phyloP scores from a whole-genome alignment of 192 early-diverging fungal genomes.

The Allomyces macrogynus region DNA sequence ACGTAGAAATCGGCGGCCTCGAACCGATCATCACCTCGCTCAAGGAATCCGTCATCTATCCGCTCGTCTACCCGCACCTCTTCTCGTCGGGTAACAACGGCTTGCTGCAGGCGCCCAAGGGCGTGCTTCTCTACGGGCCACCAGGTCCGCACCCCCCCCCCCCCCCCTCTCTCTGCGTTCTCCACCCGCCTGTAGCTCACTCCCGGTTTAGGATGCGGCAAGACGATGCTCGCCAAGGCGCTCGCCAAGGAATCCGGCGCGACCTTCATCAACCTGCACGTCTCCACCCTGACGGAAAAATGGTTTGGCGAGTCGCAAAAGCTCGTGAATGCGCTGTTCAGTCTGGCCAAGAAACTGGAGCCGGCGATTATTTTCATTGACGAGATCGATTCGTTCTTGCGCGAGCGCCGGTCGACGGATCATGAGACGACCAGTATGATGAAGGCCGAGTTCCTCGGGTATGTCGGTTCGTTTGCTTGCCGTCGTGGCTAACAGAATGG shows the following conservation, averaged over 20 bases:
- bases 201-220: slow-evolving; percentile 52
- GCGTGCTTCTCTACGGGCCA: slow-evolving; percentile 85
- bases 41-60: slow-evolving; percentile 90
- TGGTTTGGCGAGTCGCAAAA: slow-evolving; percentile 97
- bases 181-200: no score
- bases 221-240: slow-evolving; percentile 97
- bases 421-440: slow-evolving; percentile 96
- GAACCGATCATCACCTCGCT: slow-evolving; percentile 78
- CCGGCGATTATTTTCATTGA: slow-evolving; percentile 98
- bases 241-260: slow-evolving; percentile 92
- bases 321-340: slow-evolving; percentile 76
- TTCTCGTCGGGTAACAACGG: slow-evolving; percentile 36
- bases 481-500: neutral
- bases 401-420: slow-evolving; percentile 68
- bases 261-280: slow-evolving; percentile 91
- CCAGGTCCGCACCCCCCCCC: slow-evolving; percentile 21
- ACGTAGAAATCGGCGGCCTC: slow-evolving; percentile 69
- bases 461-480: neutral
- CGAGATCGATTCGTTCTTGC: slow-evolving; percentile 94
- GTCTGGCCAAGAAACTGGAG: slow-evolving; percentile 79
- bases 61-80: slow-evolving; percentile 76
- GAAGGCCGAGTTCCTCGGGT: slow-evolving; percentile 98
- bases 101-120: slow-evolving; percentile 78
- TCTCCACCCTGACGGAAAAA: slow-evolving; percentile 92
- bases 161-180: no score